phyloP scores from a whole-genome alignment of 176 grass and related monocot species.

The Oropetium thomaeum region DNA sequence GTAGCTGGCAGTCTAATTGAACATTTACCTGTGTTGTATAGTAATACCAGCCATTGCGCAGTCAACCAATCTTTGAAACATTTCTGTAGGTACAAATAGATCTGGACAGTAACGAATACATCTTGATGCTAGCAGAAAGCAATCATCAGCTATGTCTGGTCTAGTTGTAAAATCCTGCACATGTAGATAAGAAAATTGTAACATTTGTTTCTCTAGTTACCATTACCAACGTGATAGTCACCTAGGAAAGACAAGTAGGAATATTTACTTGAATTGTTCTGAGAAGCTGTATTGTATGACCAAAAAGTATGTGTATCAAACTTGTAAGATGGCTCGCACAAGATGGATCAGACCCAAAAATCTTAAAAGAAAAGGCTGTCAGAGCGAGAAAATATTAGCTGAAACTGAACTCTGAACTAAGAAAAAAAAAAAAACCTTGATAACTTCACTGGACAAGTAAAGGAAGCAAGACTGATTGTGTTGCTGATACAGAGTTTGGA shows the following conservation, averaged over 20 bases:
- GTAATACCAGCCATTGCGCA: constrained; percentile 94
- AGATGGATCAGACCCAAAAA: constrained; percentile 90
- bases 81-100: constrained; percentile 73
- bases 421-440: constrained; percentile 70
- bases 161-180: constrained; percentile 95
- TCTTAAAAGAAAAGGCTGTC: constrained; percentile 49
- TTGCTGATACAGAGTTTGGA: constrained; percentile 88
- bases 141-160: constrained; percentile 98
- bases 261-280: constrained; percentile 72
- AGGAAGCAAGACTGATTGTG: constrained; percentile 96
- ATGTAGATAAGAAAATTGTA: constrained; percentile 11
- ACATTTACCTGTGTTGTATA: constrained; percentile 84
- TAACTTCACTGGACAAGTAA: constrained; percentile 99
- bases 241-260: constrained; percentile 16
- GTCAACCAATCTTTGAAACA: constrained; percentile 81
- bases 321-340: constrained; percentile 73
- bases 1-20: not conserved
- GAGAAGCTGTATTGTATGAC: constrained; percentile 82
- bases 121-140: constrained; percentile 93
- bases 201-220: constrained; percentile 5
- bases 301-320: constrained; percentile 84
- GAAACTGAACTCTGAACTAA: not conserved
- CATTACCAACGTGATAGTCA: constrained; percentile 10
- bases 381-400: not conserved
- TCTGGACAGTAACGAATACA: constrained; percentile 93